A percentile compares a stretch with the other conserved stretches of the same genome.
Conservation (phyloP, 2,329 filamentous ascomycete genomes). For the Penicillium sp. region DNA sequence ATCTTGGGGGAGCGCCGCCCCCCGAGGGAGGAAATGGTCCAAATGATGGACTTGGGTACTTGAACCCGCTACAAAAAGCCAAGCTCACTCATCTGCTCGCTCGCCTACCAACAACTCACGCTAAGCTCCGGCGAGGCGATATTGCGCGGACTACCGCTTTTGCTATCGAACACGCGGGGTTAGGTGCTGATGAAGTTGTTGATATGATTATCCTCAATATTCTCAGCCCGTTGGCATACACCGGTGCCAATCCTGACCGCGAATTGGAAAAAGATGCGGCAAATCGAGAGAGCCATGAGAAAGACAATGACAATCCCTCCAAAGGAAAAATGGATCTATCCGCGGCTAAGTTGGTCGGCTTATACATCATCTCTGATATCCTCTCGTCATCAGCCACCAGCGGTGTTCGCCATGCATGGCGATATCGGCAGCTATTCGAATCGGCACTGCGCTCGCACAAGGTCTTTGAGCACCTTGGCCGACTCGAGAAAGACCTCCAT, state of each 20-base stretch:
- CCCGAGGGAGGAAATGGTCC: conserved; percentile 42
- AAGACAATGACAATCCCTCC: conserved; percentile 36
- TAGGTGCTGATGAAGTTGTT: conserved; percentile 89
- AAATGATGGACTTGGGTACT: conserved; percentile 63
- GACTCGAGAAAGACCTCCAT: conserved; percentile 69
- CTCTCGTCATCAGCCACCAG: conserved; percentile 76
- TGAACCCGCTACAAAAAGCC: conserved; percentile 82
- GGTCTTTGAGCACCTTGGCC: conserved; percentile 76
- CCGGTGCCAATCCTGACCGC: conserved; percentile 67
- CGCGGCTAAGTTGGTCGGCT: conserved; percentile 73
- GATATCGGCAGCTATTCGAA: conserved; percentile 82
- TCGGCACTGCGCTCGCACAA: conserved; percentile 67
- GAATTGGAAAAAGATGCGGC: conserved; percentile 35
- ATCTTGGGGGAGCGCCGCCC: conserved; percentile 46
- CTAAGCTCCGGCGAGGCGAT: conserved; percentile 79
- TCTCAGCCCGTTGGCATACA: conserved; percentile 73
- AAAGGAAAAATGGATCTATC: conserved; percentile 66
- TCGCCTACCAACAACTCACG: conserved; percentile 75
- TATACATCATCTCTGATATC: conserved; percentile 82
- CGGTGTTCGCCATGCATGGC: conserved; percentile 82
- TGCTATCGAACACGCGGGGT: conserved; percentile 82
- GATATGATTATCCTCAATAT: conserved; percentile 84
- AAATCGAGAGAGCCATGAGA: conserved; percentile 41
- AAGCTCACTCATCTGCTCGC: conserved; percentile 84
- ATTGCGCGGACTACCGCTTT: conserved; percentile 85